Base-by-base conservation (phyloP, 495 filamentous ascomycete genomes). In the Evernia prunastri region DNA sequence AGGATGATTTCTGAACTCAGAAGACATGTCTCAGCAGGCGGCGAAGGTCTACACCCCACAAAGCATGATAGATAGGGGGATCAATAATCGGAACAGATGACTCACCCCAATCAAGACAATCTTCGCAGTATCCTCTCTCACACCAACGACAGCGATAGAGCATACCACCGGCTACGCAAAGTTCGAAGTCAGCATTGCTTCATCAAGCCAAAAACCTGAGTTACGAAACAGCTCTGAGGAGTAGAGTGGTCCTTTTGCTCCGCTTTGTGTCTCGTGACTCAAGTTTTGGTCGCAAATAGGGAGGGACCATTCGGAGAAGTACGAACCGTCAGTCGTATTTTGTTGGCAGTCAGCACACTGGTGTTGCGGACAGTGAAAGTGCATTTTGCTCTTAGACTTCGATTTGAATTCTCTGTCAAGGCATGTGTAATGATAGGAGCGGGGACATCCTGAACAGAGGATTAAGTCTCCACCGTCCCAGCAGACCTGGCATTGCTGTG, bases 81-180 rank as follows among this genome's bases (percentile, higher is more conserved):
- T n/a, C n/a, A n/a, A n/a, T n/a, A n/a, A n/a, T n/a, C n/a, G n/a
- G n/a, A n/a, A n/a, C n/a, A n/a, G n/a, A n/a, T n/a, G n/a, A n/a
- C n/a, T n/a, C n/a, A n/a, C n/a, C 76, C 71, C 79, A 86, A 43
- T 87, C 78, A 0, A 88, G 65, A 66, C 86, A 88, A 42, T 86
- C 79, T 58, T 88, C 86, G 64, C 86, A 89, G 64, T 74, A 87
- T 3, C 79, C 84, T 0, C 69, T 66, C 59, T 80, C 76, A 67
- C 86, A 89, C 72, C 74, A 81, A 0, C 81, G 73, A 66, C 86
- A 88, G 11, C 80, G 76, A 69, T 80, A 85, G 4, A 89, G 72
- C 68, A 89, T 77, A 4, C 85, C 82, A 0, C 86, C 85, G 0
- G 80, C 83, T 8, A 4, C 3, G 2, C 0, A 5, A 3, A 43